Evolutionary conservation across 352 stramenopile genomes (phyloP), one percentile per base, ranked within the genome.

Genomic region (Plasmopara muralis): DNA sequence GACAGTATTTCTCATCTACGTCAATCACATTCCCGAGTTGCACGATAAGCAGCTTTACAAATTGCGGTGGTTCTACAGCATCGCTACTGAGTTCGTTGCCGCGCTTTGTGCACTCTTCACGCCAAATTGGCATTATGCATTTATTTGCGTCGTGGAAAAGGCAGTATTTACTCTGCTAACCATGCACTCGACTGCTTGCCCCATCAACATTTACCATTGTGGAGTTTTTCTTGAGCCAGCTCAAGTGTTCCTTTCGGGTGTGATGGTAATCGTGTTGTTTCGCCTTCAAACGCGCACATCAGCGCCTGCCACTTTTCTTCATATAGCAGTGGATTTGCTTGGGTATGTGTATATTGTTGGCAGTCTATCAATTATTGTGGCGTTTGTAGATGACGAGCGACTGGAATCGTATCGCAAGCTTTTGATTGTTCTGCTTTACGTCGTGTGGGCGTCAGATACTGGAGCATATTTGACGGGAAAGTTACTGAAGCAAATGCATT

Each of bases 401-500:
- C 50, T 74, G 4, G 63, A 74, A 25, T 66, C 68, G 4, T 80
- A 81, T 33, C 75, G 78, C 35, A 84, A 83, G 55, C 56, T 83
- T 34, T 66, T 86, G 18, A 84, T 89, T 9, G 69, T 77, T 39
- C 60, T 89, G 37, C 72, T 86, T 15, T 82, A 79, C 33, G 78
- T 89, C 28, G 72, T 89, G 9, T 89, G 78, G 78, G 72, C 63
- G 41, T 89, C 83, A 29, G 95, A 98, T 67, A 92, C 97, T 0
- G 91, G 90, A 39, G 94, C 93, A 8, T 98, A 98, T 69, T 83
- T 98, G 48, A 85, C 83, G 5, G 95, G 95, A 25, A 87, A 96
- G 31, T 59, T 85, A 31, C 89, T 95, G 49, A 84, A 88, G 39
- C 73, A 77, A n/a, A 84, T 90, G 9, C 83, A 95, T 40, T 82